Conservation (phyloP, 2,329 filamentous ascomycete species). For the Pseudofabraea citricarpa region DNA sequence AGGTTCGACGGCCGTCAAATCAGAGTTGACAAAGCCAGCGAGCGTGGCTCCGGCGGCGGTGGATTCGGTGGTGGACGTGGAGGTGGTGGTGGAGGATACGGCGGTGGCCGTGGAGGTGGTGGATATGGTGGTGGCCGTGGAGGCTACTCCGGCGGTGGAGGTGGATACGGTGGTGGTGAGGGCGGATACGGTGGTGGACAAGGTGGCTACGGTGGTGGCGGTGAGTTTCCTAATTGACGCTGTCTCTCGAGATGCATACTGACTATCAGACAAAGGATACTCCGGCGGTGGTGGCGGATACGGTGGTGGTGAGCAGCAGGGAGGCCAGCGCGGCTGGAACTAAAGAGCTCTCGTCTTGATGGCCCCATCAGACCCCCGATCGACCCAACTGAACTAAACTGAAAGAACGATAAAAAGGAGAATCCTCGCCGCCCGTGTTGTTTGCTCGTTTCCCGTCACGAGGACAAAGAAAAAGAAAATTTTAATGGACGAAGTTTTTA, state of each 20-base stretch:
- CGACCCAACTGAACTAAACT: too few relatives aligned
- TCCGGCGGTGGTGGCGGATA: slow-evolving; percentile 21
- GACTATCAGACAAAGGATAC: slow-evolving; percentile 20
- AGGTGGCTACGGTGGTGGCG: slow-evolving; percentile 15
- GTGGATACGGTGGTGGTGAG: slow-evolving; percentile 26
- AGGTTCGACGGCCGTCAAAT: slow-evolving; percentile 94
- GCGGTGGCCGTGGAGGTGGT: slow-evolving; percentile 33
- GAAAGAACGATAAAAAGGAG: too few relatives aligned
- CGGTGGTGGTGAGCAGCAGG: slow-evolving; percentile 22
- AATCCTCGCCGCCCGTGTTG: too few relatives aligned
- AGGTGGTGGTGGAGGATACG: slow-evolving; percentile 38
- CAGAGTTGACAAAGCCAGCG: slow-evolving; percentile 92
- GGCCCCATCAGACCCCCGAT: too few relatives aligned
- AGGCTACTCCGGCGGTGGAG: slow-evolving; percentile 53
- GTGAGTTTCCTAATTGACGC: slow-evolving; percentile 12
- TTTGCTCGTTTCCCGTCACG: too few relatives aligned
- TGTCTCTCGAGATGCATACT: slow-evolving; percentile 10
- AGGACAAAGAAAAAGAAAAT: too few relatives aligned
- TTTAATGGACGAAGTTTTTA: too few relatives aligned
- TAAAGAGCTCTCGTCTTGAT: too few relatives aligned
- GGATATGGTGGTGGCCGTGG: slow-evolving; percentile 34
- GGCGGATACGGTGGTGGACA: slow-evolving; percentile 26
- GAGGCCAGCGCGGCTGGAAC: slow-evolving; percentile 21
- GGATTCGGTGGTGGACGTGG: slow-evolving; percentile 41
- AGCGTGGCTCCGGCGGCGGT: slow-evolving; percentile 62